Base-by-base conservation (phyloP, 169 alveolate genomes). In the Cryptosporidium baileyi region DNA sequence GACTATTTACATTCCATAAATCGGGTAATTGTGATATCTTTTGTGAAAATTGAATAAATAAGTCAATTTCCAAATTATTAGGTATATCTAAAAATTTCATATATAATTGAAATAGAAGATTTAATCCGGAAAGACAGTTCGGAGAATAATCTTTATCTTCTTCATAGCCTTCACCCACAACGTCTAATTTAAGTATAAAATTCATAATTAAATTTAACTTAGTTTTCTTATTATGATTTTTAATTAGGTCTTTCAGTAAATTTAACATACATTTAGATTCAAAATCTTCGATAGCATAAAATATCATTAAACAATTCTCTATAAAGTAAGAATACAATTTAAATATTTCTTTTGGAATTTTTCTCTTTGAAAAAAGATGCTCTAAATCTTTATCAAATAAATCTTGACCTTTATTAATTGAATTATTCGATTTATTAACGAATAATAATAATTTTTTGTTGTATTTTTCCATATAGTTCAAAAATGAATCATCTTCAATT, bases 11-110 rank as follows among this genome's bases (percentile, higher is more conserved):
- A 54, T 57, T 74, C 74, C 67, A 74, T 19, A 74, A 28, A 24
- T 74, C 85, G 2, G 85, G 85, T 34, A 74, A 67, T 34, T 74
- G 85, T 19, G 85, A 30, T 13, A 54, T 41, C 11, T 40, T 57
- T 22, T 44, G 65, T 5, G 85, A 52, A 22, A 74, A 13, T 22
- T 54, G 43, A 1, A 74, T 59, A 15, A 74, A 19, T 40, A 24
- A 54, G 5, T 74, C 36, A 19, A 59, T 57, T n/a, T 74, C 52
- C 3, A 54, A 38, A 36, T 57, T 38, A 2, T 24, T 57, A 17
- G 43, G 28, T n/a, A 59, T 36, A 9, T 54, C 19, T 44, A 57
- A 40, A 34, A 15, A n/a, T 57, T 34, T 74, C 0, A 74, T 19
- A 22, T 13, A 40, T n/a, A 36, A 32, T 24, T 54, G 85, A 24